These are phyloP conservation scores for Talaromyces sp. DNA, from an alignment of 2,329 filamentous ascomycete genomes.

Conservation along the genomic window DNA sequence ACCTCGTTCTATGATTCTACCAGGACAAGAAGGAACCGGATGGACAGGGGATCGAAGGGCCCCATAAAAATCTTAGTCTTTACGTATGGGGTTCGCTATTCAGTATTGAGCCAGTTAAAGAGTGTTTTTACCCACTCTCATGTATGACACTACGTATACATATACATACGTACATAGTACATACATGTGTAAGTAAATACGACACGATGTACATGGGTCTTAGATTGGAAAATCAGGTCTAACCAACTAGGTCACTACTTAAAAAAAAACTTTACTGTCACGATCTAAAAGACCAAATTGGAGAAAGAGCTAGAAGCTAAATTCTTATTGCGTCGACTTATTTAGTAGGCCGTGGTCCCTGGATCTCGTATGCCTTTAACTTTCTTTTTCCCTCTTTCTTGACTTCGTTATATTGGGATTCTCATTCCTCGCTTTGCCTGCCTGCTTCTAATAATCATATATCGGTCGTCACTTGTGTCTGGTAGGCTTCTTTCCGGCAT, in stretches of 20 bases:
- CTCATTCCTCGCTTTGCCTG: neutral
- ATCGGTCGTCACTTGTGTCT: neutral
- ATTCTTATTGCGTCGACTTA: conserved; percentile 3
- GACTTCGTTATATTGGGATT: conserved; percentile 6
- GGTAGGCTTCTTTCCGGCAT: conserved; percentile 1
- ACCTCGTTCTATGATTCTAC: neutral
- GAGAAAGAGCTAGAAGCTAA: neutral
- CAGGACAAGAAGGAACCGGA: neutral
- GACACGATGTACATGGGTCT: neutral
- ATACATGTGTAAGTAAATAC: conserved; percentile 2
- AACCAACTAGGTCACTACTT: conserved; percentile 8
- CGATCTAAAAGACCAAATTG: conserved; percentile 1
- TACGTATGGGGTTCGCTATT: neutral
- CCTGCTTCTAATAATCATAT: neutral
- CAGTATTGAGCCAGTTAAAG: neutral
- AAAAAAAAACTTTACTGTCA: neutral
- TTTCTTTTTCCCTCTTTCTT: neutral
- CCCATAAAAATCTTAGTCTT: conserved; percentile 7
- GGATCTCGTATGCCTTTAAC: neutral
- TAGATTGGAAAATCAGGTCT: neutral
- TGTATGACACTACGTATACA: neutral
- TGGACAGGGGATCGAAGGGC: neutral
- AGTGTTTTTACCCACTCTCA: neutral
- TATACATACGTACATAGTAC: neutral
- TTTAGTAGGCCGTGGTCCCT: conserved; percentile 10